These are phyloP conservation scores for Podaxis sp. DNA, from an alignment of 768 basidiomycete genomes.

Conservation along the genomic window DNA sequence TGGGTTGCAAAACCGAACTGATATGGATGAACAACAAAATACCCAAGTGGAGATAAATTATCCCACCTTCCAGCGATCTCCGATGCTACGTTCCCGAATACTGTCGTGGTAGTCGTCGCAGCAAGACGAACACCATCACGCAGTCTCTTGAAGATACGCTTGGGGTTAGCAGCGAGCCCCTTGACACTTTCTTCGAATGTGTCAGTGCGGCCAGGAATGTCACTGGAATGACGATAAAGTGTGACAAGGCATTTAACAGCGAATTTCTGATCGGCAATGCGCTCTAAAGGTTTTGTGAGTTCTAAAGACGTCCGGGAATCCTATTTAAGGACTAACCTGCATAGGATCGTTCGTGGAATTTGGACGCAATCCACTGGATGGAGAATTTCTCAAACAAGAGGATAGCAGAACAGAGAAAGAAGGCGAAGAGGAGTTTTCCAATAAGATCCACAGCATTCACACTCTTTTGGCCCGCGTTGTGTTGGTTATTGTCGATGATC, in stretches of 20 bases:
- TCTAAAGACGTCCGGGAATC: neutral
- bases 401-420: conserved; percentile 66
- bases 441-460: conserved; percentile 50
- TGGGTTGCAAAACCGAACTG: conserved; percentile 83
- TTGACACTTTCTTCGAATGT: conserved; percentile 46
- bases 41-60: neutral
- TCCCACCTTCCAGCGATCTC: conserved; percentile 51
- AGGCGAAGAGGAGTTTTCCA: conserved; percentile 69
- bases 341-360: conserved; percentile 80
- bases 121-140: conserved; percentile 68
- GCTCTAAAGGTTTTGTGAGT: conserved; percentile 43
- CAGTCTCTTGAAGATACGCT: conserved; percentile 65
- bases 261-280: conserved; percentile 81
- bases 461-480: conserved; percentile 29
- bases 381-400: conserved; percentile 82
- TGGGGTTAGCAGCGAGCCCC: conserved; percentile 51
- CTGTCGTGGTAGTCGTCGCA: conserved; percentile 82
- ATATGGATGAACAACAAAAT: conserved; percentile 1
- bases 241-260: conserved; percentile 69
- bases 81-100: conserved; percentile 56
- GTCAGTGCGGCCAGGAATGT: conserved; percentile 68
- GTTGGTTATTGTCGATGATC: conserved; percentile 51
- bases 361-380: conserved; percentile 82
- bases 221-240: conserved; percentile 77
- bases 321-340: conserved; percentile 38